Percentiles rank a stretch among this genome's conserved stretches.
Conservation (phyloP, 2,329 filamentous ascomycete genomes). For the Macrophomina pseudophaseolina region DNA sequence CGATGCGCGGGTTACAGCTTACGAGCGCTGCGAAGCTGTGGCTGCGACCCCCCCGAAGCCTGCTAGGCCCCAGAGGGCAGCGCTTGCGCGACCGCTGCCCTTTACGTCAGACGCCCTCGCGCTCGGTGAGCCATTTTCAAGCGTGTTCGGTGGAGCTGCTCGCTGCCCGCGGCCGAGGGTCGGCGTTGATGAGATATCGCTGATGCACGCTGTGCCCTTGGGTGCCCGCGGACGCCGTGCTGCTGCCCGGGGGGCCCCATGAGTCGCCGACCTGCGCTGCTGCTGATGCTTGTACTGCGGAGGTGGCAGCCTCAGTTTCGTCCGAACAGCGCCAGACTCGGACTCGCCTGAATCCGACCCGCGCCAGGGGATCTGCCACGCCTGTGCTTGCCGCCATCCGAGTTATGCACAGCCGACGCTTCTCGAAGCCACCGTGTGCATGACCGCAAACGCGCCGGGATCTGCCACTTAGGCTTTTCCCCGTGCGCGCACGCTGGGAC, state of each 20-base stretch:
- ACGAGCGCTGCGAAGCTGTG: slow-evolving; percentile 1
- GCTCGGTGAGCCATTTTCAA: slow-evolving; percentile 22
- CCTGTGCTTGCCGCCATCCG: slow-evolving; percentile 22
- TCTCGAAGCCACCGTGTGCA: slow-evolving; percentile 27
- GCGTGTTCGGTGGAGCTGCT: not conserved
- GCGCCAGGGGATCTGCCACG: slow-evolving; percentile 18
- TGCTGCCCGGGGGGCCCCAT: not conserved
- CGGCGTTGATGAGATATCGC: not conserved
- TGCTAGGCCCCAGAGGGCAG: slow-evolving; percentile 20
- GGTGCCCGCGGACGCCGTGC: not conserved
- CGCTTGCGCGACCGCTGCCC: slow-evolving; percentile 12
- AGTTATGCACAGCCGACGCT: slow-evolving; percentile 27
- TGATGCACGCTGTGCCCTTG: not conserved
- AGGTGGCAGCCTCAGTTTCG: slow-evolving; percentile 24
- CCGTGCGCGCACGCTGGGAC: slow-evolving; percentile 16
- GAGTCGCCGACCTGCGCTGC: not conserved
- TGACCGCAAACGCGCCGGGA: slow-evolving; percentile 19
- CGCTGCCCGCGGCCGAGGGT: slow-evolving; percentile 22
- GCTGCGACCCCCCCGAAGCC: slow-evolving; percentile 5
- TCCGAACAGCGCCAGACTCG: slow-evolving; percentile 17
- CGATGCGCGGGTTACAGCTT: slow-evolving; percentile 13
- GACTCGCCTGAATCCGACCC: slow-evolving; percentile 23
- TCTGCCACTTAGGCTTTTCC: slow-evolving; percentile 26
- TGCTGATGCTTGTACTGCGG: slow-evolving; percentile 7
- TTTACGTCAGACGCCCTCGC: slow-evolving; percentile 21